Evolutionary conservation across 2,329 filamentous ascomycete genomes (phyloP).

Genomic region (Neofusicoccum sp.): DNA sequence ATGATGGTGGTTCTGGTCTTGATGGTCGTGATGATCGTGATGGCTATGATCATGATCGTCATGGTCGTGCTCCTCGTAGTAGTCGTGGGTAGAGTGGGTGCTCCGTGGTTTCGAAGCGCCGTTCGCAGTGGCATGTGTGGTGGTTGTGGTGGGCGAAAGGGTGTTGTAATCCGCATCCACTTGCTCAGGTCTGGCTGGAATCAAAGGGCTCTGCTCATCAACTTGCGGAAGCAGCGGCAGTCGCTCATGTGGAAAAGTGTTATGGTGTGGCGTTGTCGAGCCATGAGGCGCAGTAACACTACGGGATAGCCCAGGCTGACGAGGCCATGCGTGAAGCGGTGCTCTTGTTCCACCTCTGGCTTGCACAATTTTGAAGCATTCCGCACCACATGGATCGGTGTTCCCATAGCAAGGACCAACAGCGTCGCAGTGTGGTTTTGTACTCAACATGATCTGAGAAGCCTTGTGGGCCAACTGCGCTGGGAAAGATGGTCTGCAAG

Average conservation of each 20-base stretch:
- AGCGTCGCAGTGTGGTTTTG: constrained; percentile 54
- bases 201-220: constrained; percentile 27
- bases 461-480: constrained; percentile 44
- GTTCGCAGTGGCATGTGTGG: constrained; percentile 20
- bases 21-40: constrained; percentile 20
- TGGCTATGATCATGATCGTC: constrained; percentile 19
- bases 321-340: background rate
- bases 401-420: constrained; percentile 61
- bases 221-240: constrained; percentile 32
- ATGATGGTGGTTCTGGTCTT: constrained; percentile 58
- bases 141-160: constrained; percentile 19
- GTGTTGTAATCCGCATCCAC: constrained; percentile 15
- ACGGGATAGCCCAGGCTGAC: background rate
- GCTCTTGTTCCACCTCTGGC: constrained; percentile 33
- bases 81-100: constrained; percentile 3
- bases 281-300: constrained; percentile 1
- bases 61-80: constrained; percentile 17
- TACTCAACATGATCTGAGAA: constrained; percentile 49
- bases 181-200: constrained; percentile 24
- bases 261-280: background rate
- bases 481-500: constrained; percentile 41
- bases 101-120: constrained; percentile 2
- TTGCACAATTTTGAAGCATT: constrained; percentile 56
- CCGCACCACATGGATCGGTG: constrained; percentile 59
- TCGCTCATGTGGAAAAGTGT: constrained; percentile 11